Evolutionary conservation across 176 grass and related monocot genomes (phyloP), one percentile per base, ranked within the genome.

Genomic region (Poa annua): DNA sequence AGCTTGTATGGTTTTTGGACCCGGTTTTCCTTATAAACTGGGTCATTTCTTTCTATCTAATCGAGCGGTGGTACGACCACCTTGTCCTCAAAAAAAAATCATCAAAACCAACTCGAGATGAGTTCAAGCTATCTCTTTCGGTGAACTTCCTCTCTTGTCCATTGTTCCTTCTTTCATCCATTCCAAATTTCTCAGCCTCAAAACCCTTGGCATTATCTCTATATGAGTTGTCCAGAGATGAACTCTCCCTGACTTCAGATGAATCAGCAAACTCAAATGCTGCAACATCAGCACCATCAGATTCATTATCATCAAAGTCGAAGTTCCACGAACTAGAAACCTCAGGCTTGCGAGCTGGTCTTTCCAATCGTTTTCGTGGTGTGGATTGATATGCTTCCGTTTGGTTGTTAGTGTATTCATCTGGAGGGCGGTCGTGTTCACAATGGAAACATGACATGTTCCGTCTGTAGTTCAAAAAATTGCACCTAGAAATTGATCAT

Each of bases 371-470:
- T 88, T 74, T 87, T 42, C 2, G 84, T 22, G 83, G 80, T 50
- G 61, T 76, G 38, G 79, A 85, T 85, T 91, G 84, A 52, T 77
- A 88, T 84, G 60, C 51, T 29, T 91, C 88, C 82, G 89, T 91
- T 93, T 95, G 86, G 77, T 53, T 88, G 35, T 92, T 90, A 29
- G 90, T 80, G 39, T 95, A 93, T 50, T 89, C 88, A 84, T 98
- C 96, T 55, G 92, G 72, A 75, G 92, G 96, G 14, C 90, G 96
- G 51, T 93, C 80, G 16, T 91, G 85, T n/a, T 98, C 96, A 85
- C 96, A 98, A 76, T 93, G 92, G 74, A 94, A 98, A 75, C 96
- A 98, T 85, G 90, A 91, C 87, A 98, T 93, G 82, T 98, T 98
- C 82, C 96, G 81, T 71, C 96, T 91, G 70, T 98, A 98, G 84